phyloP scores from a whole-genome alignment of 2,329 filamentous ascomycete species.

The Pseudogymnoascus sp. region DNA sequence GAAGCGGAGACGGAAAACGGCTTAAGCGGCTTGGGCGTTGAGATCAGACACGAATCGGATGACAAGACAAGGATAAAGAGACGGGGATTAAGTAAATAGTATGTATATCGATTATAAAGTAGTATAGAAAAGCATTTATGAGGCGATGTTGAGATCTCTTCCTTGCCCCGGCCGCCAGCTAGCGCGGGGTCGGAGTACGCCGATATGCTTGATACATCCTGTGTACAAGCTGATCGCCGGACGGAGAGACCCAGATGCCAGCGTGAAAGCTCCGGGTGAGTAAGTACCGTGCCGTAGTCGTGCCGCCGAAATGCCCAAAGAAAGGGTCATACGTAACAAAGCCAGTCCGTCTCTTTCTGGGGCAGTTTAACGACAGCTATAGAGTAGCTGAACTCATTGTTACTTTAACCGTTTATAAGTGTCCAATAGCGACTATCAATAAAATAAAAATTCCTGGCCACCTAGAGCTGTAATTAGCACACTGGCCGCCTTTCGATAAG shows the following conservation, averaged over 20 bases:
- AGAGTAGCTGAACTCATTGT: neutral
- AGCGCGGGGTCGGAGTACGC: constrained; percentile 5
- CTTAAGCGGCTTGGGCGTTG: neutral
- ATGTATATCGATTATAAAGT: neutral
- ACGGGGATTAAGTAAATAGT: constrained; percentile 3
- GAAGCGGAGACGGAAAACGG: constrained; percentile 4
- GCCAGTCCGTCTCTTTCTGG: neutral
- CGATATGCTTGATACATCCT: constrained; percentile 7
- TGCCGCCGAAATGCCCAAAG: neutral
- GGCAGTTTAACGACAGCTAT: neutral
- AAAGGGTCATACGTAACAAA: neutral
- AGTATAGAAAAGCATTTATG: constrained; percentile 5
- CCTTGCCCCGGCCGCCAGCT: neutral
- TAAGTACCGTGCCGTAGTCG: neutral
- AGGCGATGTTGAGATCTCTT: constrained; percentile 7
- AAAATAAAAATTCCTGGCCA: neutral
- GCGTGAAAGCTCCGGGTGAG: neutral
- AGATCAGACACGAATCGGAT: neutral
- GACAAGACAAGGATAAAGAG: neutral
- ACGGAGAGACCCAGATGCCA: constrained; percentile 3
- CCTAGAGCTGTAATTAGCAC: neutral
- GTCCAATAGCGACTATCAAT: neutral
- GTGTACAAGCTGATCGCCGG: neutral
- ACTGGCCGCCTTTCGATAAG: neutral
- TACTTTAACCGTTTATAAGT: neutral